phyloP scores from a whole-genome alignment of 208 protist genomes.

The Balamuthia mandrillaris region DNA sequence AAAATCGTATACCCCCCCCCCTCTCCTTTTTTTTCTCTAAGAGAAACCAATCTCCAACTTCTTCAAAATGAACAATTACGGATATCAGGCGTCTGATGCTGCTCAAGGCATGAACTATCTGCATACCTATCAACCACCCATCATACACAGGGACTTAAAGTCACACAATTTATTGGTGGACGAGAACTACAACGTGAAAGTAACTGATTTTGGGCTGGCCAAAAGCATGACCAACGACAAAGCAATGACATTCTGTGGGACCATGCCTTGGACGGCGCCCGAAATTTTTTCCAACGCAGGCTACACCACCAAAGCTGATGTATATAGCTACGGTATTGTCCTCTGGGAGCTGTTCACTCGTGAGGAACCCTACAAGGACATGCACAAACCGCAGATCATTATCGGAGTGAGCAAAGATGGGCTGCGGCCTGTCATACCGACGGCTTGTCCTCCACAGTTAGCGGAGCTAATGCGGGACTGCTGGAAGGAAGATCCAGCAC shows the following conservation, averaged over 20 bases:
- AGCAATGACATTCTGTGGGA: background rate
- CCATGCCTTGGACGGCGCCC: background rate
- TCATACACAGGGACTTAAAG: background rate
- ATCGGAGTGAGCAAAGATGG: conserved; percentile 18
- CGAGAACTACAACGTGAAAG: background rate
- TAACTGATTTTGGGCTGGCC: background rate
- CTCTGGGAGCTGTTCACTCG: conserved; percentile 20
- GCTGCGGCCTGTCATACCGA: background rate
- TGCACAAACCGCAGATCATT: conserved; percentile 13
- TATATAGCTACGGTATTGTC: conserved; percentile 20
- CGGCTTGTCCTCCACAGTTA: background rate
- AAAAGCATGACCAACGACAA: background rate
- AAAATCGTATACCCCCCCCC: conserved; percentile 11
- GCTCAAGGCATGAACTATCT: background rate
- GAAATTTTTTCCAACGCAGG: background rate
- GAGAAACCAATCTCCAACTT: too few species aligned
- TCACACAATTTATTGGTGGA: background rate
- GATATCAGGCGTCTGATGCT: conserved; percentile 45
- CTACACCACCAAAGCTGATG: conserved; percentile 23
- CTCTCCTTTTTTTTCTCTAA: too few species aligned
- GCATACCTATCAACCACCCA: background rate
- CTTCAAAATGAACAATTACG: too few species aligned
- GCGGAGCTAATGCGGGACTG: conserved; percentile 21
- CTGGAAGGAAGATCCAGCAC: background rate
- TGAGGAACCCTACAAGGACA: background rate